Evolutionary conservation across 1,284 basidiomycete genomes (phyloP), one percentile per base, ranked within the genome.

Genomic region (Naganishia sp.): DNA sequence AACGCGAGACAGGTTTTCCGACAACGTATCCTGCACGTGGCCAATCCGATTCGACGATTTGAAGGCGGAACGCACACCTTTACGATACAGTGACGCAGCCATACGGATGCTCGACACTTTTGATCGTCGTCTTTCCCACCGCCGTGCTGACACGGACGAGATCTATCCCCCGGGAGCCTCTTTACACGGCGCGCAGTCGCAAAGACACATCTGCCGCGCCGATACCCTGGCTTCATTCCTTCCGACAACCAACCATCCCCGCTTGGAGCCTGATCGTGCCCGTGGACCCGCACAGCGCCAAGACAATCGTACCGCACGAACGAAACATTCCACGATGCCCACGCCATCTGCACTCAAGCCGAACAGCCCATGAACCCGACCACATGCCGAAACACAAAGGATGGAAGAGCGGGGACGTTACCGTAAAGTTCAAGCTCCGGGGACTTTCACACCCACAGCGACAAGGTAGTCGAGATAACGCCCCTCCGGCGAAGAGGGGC

Each of bases 361-460:
- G 35, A 51, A 17, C 11, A 47, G 28, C 32, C 47, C 46, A 51
- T 42, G 39, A 51, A 42, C 21, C 35, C 32, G 35, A n/a, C 2
- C 18, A 25, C 21, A 13, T 17, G 25, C 58, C n/a, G 7, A 42
- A 17, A 11, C n/a, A 46, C 39, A 42, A 56, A 18, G 15, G 35
- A 35, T 31, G 35, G 39, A 21, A 31, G 46, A n/a, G 23, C 45
- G 47, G 46, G 32, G 15, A 49, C 47, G 28, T 61, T 61, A 61
- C 58, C 58, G 41, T 25, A 45, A 25, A 25, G 41, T 35, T 28
- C 21, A 35, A 50, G 63, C 63, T 65, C 63, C 63, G 63, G 63
- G 63, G 63, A 65, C 63, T 65, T 65, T 65, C 63, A 57, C 23
- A 65, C 63, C 63, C 63, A 65, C 63, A 65, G 63, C 63, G 25